Evolutionary conservation across 2,329 filamentous ascomycete species (phyloP).

Genomic region (Alternaria triticina): DNA sequence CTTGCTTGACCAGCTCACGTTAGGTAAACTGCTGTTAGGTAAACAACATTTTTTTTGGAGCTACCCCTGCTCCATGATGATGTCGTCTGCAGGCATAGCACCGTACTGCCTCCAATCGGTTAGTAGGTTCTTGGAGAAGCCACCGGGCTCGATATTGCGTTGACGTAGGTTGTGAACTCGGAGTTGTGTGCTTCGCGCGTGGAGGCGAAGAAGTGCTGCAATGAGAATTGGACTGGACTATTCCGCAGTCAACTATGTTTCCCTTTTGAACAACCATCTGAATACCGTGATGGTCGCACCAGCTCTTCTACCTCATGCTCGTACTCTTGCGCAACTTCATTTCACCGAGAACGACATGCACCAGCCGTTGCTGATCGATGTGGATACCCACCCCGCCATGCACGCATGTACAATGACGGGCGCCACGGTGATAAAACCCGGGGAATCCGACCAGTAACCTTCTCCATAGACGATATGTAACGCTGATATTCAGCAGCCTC

Average conservation of each 20-base stretch:
- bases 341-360: conserved; percentile 1
- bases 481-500: conserved; percentile 20
- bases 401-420: conserved; percentile 34
- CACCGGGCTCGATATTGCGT: conserved; percentile 12
- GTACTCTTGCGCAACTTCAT: background rate
- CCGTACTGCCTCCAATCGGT: conserved; percentile 25
- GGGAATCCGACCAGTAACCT: conserved; percentile 31
- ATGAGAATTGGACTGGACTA: background rate
- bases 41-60: conserved; percentile 34
- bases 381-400: conserved; percentile 34
- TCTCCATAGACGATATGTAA: conserved; percentile 26
- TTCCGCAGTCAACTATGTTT: background rate
- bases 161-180: background rate
- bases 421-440: conserved; percentile 1
- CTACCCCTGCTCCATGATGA: conserved; percentile 32
- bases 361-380: conserved; percentile 13
- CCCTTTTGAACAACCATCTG: background rate
- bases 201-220: background rate
- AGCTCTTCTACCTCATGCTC: background rate
- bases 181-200: background rate
- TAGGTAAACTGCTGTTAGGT: conserved; percentile 48
- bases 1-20: conserved; percentile 37
- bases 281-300: conserved; percentile 23
- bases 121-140: conserved; percentile 16
- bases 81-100: conserved; percentile 31